These are phyloP conservation scores for Vigna mungo DNA, from an alignment of 306 rosid genomes.

Conservation along the genomic window DNA sequence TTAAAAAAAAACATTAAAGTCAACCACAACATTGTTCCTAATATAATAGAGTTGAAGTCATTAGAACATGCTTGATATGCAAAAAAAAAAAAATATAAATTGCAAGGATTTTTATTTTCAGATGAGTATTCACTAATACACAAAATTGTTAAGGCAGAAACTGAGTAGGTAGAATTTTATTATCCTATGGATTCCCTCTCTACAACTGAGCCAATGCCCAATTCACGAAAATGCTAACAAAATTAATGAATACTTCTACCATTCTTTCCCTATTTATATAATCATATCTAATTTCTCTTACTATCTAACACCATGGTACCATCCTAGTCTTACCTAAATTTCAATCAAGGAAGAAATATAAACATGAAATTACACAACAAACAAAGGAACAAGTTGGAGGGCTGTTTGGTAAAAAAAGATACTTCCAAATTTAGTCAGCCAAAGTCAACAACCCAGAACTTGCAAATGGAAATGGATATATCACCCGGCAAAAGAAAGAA, in stretches of 20 bases:
- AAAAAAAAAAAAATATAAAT: conserved; percentile 7
- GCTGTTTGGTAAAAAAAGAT: background rate
- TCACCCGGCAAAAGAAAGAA: background rate
- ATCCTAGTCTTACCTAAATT: conserved; percentile 17
- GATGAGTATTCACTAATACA: no score
- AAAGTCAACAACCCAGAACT: background rate
- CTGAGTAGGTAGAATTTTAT: background rate
- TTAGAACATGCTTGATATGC: conserved; percentile 4
- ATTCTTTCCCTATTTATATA: background rate
- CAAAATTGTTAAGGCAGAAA: background rate
- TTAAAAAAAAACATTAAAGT: conserved; percentile 16
- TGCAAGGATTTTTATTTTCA: background rate
- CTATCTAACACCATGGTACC: background rate
- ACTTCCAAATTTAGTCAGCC: conserved; percentile 11
- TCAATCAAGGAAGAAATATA: conserved; percentile 2
- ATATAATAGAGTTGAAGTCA: conserved; percentile 15
- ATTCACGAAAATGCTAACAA: background rate
- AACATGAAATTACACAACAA: background rate
- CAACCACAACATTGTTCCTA: conserved; percentile 12
- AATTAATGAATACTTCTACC: background rate
- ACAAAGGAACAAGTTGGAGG: conserved; percentile 11
- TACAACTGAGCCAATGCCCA: background rate
- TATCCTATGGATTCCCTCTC: background rate
- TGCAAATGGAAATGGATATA: conserved; percentile 3
- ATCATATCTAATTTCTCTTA: background rate